These are phyloP conservation scores for Staphylotrichum longicolle DNA, from an alignment of 495 filamentous ascomycete species.

Conservation along the genomic window DNA sequence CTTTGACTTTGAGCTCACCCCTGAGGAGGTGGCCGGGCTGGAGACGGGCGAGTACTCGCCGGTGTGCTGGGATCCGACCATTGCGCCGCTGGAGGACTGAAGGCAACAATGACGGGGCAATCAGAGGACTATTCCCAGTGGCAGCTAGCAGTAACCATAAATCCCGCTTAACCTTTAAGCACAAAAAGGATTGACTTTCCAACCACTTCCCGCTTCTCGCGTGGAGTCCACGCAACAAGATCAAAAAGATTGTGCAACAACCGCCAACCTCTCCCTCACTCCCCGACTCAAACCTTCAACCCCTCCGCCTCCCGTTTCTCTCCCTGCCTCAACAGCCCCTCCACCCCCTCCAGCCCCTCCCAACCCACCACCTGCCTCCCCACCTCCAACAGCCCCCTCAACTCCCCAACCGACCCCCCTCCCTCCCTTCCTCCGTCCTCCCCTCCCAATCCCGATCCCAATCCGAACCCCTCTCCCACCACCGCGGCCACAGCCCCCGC, in stretches of 20 bases:
- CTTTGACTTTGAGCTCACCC: conserved; percentile 75
- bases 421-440: conserved; percentile 6
- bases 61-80: conserved; percentile 69
- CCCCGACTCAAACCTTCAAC: too few relatives aligned
- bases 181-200: too few relatives aligned
- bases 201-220: too few relatives aligned
- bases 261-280: too few relatives aligned
- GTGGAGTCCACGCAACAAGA: too few relatives aligned
- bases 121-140: too few relatives aligned
- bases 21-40: conserved; percentile 57
- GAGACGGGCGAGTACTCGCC: conserved; percentile 59
- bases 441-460: neutral
- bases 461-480: neutral
- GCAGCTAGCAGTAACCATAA: too few relatives aligned
- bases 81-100: conserved; percentile 16
- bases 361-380: conserved; percentile 29
- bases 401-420: conserved; percentile 24
- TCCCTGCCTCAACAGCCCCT: conserved; percentile 24
- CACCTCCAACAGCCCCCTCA: conserved; percentile 26
- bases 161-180: too few relatives aligned
- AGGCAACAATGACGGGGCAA: neutral
- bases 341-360: conserved; percentile 25
- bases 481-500: conserved; percentile 23
- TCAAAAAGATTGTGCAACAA: too few relatives aligned
- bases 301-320: too few relatives aligned